phyloP scores from a whole-genome alignment of 2,329 filamentous ascomycete genomes.

The Claviceps lovelessii region DNA sequence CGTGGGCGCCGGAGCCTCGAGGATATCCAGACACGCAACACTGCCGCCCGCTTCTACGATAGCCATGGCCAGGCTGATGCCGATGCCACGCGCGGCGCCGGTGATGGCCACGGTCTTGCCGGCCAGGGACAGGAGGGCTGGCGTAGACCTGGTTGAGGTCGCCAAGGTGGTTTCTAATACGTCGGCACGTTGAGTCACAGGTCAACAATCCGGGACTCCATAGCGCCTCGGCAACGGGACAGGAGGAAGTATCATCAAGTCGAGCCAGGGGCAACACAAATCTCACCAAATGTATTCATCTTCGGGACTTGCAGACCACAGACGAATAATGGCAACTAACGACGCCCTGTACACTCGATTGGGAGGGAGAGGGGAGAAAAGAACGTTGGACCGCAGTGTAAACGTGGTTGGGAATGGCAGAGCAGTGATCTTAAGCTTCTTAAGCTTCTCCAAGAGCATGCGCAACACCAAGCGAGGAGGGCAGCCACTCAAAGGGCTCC shows the following conservation, averaged over 20 bases:
- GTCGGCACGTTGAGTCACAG: too few relatives aligned
- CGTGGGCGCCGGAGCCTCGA: conserved; percentile 19
- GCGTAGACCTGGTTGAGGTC: conserved; percentile 7
- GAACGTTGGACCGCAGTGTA: background rate
- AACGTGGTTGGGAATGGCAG: background rate
- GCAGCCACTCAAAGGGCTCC: background rate
- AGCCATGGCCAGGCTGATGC: conserved; percentile 33
- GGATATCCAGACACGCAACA: conserved; percentile 33
- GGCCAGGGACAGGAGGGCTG: conserved; percentile 29
- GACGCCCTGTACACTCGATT: background rate
- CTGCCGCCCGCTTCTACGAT: conserved; percentile 35
- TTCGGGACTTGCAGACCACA: background rate
- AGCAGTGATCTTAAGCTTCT: background rate
- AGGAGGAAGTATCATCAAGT: background rate
- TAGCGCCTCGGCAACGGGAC: background rate
- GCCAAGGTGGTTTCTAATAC: background rate
- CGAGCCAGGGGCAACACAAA: background rate
- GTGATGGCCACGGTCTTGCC: conserved; percentile 33
- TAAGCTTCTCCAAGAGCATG: background rate
- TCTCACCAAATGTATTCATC: background rate
- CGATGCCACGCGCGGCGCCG: conserved; percentile 35
- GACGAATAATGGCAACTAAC: background rate
- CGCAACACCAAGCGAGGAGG: background rate
- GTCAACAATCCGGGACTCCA: too few relatives aligned
- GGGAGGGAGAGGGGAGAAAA: too few relatives aligned